Percentiles rank a stretch among this genome's conserved stretches.
Conservation (phyloP, 371 early-diverging fungal genomes). For the Mortierella sp. region DNA sequence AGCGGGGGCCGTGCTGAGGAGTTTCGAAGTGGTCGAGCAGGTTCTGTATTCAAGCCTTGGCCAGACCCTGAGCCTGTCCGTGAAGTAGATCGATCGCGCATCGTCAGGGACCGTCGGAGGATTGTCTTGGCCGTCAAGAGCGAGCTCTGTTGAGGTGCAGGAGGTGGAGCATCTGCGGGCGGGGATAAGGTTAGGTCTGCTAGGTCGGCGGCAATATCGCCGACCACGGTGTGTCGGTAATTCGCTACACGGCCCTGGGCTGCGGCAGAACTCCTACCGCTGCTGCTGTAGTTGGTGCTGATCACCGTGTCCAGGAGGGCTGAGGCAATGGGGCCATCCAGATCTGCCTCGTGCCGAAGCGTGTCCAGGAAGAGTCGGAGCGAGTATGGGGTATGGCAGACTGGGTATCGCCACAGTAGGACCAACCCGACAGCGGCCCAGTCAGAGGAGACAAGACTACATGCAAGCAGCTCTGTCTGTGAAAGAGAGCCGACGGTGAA, state of each 20-base stretch:
- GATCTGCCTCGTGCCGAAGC: constrained; percentile 40
- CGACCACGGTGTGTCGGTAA: too few relatives aligned
- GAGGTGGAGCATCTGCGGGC: too few relatives aligned
- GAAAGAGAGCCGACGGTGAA: constrained; percentile 22
- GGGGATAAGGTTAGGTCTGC: too few relatives aligned
- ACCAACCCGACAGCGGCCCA: constrained; percentile 45
- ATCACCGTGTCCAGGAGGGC: neutral
- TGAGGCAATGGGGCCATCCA: constrained; percentile 21
- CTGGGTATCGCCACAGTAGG: constrained; percentile 44
- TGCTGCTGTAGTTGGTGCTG: neutral
- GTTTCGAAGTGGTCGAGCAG: too few relatives aligned
- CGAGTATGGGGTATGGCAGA: constrained; percentile 28
- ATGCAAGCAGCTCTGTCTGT: constrained; percentile 31
- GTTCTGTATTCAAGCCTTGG: too few relatives aligned
- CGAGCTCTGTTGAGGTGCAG: too few relatives aligned
- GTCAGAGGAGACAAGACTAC: constrained; percentile 44
- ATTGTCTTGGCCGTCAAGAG: neutral
- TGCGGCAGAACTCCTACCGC: neutral
- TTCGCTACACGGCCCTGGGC: too few relatives aligned
- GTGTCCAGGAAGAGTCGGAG: constrained; percentile 42
- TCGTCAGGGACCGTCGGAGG: constrained; percentile 7
- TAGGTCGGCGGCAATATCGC: too few relatives aligned
- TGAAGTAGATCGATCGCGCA: neutral
- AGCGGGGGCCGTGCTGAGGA: too few relatives aligned
- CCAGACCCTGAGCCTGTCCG: too few relatives aligned